A percentile compares a stretch with the other conserved stretches of the same genome.
These are phyloP conservation scores for Lentinula aciculospora DNA, from an alignment of 768 basidiomycete genomes.

Conservation along the genomic window DNA sequence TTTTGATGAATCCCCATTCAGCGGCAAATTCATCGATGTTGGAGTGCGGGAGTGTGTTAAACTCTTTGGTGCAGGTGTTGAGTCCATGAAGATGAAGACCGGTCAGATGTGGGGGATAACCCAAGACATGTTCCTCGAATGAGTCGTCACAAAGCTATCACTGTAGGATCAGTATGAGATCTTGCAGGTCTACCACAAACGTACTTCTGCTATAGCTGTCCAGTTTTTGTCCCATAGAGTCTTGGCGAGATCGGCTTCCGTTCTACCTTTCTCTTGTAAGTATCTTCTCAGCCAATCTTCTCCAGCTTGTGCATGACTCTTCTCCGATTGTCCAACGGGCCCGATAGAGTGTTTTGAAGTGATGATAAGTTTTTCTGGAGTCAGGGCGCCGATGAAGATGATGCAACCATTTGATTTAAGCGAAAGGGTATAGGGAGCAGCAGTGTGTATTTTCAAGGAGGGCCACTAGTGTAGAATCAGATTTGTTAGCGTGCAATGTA, in stretches of 20 bases:
- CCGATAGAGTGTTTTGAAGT: constrained; percentile 94
- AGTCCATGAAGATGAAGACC: constrained; percentile 93
- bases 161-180: not conserved
- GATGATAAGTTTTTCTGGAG: constrained; percentile 66
- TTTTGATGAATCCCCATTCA: constrained; percentile 90
- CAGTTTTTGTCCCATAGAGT: constrained; percentile 75
- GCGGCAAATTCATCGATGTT: constrained; percentile 75
- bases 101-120: constrained; percentile 74
- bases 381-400: constrained; percentile 88
- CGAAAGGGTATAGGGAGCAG: constrained; percentile 77
- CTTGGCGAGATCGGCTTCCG: constrained; percentile 68
- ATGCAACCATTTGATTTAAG: constrained; percentile 97
- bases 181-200: constrained; percentile 12
- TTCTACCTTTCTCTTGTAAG: constrained; percentile 52
- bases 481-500: constrained; percentile 1
- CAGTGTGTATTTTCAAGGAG: constrained; percentile 61
- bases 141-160: constrained; percentile 94
- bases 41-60: constrained; percentile 64
- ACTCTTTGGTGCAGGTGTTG: constrained; percentile 61
- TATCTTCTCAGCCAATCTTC: constrained; percentile 79
- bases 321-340: constrained; percentile 26
- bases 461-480: constrained; percentile 52
- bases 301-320: constrained; percentile 79
- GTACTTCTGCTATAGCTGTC: constrained; percentile 90
- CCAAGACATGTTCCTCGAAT: constrained; percentile 95